Evolutionary conservation across 2,329 filamentous ascomycete genomes (phyloP).

Genomic region (Claviceps monticola): DNA sequence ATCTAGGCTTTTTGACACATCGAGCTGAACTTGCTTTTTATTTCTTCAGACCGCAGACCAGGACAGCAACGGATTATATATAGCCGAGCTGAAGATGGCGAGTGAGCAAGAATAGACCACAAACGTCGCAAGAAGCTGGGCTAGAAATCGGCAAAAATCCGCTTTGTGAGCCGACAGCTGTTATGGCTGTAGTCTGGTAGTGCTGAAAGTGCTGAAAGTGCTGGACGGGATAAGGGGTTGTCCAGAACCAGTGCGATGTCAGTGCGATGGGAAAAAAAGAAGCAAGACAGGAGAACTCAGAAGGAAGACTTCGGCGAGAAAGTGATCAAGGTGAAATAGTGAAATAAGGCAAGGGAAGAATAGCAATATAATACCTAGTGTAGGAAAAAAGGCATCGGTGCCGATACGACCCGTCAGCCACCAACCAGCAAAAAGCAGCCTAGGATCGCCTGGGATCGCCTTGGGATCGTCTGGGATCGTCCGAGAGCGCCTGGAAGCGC

Average conservation of each 20-base stretch:
- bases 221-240: not conserved
- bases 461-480: not conserved
- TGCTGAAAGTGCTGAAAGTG: not conserved
- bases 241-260: not conserved
- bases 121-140: conserved; percentile 2
- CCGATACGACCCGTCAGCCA: conserved; percentile 9
- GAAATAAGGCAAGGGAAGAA: conserved; percentile 6
- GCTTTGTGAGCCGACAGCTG: conserved; percentile 1
- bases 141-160: conserved; percentile 5
- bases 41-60: not conserved
- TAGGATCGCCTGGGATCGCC: conserved; percentile 2
- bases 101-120: conserved; percentile 1
- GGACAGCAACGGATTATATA: no score
- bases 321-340: not conserved
- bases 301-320: not conserved
- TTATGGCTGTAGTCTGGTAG: not conserved
- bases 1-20: conserved; percentile 24
- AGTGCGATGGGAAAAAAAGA: not conserved
- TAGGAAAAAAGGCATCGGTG: conserved; percentile 1
- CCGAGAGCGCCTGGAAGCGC: not conserved
- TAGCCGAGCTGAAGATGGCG: no score
- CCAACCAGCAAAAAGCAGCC: not conserved
- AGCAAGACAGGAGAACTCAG: not conserved
- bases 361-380: conserved; percentile 8
- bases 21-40: conserved; percentile 10